A percentile compares a stretch with the other conserved stretches of the same genome.
Evolutionary conservation across 1,284 basidiomycete genomes (phyloP).

Genomic region (Ustilago sp.): DNA sequence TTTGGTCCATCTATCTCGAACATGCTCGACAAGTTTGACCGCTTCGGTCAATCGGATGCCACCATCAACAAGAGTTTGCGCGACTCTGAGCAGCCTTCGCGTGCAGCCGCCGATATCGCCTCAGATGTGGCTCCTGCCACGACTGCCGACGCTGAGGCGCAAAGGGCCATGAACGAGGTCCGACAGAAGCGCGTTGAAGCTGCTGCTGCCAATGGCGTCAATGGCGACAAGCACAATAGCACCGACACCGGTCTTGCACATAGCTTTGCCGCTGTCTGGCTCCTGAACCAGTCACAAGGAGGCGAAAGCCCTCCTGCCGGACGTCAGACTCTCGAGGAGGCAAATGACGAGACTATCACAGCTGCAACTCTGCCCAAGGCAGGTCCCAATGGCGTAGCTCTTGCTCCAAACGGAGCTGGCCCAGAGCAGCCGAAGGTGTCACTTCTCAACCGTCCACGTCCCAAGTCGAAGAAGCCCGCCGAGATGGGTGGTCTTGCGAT

Average conservation of each 20-base stretch:
- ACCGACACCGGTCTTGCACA: constrained; percentile 53
- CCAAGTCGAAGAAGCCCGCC: constrained; percentile 28
- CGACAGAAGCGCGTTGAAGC: constrained; percentile 51
- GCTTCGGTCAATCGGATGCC: constrained; percentile 44
- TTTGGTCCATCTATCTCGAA: constrained; percentile 56
- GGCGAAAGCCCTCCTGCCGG: constrained; percentile 9
- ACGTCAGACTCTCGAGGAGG: constrained; percentile 9
- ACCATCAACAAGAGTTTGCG: constrained; percentile 37
- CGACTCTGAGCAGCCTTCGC: constrained; percentile 9
- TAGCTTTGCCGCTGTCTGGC: constrained; percentile 61
- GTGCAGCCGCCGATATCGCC: not conserved
- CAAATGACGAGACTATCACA: constrained; percentile 22
- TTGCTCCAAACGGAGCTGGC: constrained; percentile 3
- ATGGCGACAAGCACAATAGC: constrained; percentile 42
- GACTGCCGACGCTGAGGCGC: constrained; percentile 23
- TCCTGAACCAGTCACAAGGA: constrained; percentile 45
- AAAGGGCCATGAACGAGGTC: constrained; percentile 54
- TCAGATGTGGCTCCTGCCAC: not conserved
- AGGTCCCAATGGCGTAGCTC: not conserved
- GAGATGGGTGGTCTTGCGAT: constrained; percentile 57
- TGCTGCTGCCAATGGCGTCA: constrained; percentile 13
- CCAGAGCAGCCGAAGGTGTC: constrained; percentile 26
- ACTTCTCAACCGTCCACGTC: constrained; percentile 55
- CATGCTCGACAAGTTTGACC: constrained; percentile 57
- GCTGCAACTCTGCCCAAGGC: not conserved